Evolutionary conservation across 805 yeast species (phyloP).

Genomic region (Wilhelminamyces savonicus): DNA sequence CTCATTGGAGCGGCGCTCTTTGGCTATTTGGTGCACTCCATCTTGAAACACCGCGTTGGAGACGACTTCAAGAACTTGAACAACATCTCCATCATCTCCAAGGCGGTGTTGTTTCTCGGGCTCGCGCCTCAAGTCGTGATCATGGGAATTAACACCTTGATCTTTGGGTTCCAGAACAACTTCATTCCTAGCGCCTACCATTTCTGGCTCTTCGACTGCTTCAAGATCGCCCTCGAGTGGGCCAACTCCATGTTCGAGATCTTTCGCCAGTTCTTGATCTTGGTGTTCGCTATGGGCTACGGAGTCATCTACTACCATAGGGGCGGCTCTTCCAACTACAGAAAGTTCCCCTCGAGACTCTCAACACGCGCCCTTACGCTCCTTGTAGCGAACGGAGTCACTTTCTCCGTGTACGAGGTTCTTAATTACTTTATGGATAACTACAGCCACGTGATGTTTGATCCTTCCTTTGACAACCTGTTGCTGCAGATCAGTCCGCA

Average conservation of each 20-base stretch:
- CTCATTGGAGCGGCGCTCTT: conserved; percentile 11
- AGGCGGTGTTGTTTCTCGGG: conserved; percentile 19
- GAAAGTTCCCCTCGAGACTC: conserved; percentile 14
- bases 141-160: neutral
- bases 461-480: too few species aligned
- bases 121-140: conserved; percentile 12
- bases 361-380: too few species aligned
- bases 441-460: too few species aligned
- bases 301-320: conserved; percentile 25
- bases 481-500: too few species aligned
- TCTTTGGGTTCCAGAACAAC: conserved; percentile 7
- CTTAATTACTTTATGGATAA: too few species aligned
- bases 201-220: conserved; percentile 1
- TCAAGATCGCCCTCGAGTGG: conserved; percentile 2
- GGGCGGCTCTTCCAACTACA: conserved; percentile 14
- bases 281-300: conserved; percentile 29
- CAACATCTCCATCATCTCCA: conserved; percentile 21
- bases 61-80: conserved; percentile 20
- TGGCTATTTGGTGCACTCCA: conserved; percentile 17
- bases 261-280: conserved; percentile 8
- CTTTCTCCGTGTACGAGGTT: too few species aligned
- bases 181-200: conserved; percentile 2
- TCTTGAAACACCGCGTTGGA: conserved; percentile 19
- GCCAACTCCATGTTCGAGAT: conserved; percentile 2
- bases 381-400: too few species aligned